These are phyloP conservation scores for Phytophthora cactorum DNA, from an alignment of 352 stramenopile species.

Conservation along the genomic window DNA sequence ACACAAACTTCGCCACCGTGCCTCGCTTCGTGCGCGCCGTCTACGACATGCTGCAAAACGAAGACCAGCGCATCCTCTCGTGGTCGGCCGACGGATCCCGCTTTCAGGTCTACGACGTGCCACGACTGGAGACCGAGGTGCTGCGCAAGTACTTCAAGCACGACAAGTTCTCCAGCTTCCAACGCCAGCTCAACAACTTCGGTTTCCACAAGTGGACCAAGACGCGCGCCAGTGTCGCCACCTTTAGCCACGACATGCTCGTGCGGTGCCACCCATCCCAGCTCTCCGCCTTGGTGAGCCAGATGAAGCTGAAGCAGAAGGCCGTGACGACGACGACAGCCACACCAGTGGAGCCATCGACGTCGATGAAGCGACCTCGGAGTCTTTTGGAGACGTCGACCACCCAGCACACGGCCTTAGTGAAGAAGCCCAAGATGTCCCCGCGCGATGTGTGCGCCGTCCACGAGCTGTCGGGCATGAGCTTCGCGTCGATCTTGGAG, in stretches of 20 bases:
- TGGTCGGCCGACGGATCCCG: constrained; percentile 61
- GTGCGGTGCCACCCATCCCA: constrained; percentile 45
- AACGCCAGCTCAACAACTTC: constrained; percentile 94
- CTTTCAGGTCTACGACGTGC: constrained; percentile 85
- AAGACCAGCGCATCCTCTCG: constrained; percentile 51
- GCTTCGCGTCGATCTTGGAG: constrained; percentile 1
- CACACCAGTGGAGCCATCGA: not conserved
- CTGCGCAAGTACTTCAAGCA: constrained; percentile 88
- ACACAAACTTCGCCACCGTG: constrained; percentile 6
- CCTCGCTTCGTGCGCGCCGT: constrained; percentile 57
- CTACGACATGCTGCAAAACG: constrained; percentile 63
- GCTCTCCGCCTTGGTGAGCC: constrained; percentile 11
- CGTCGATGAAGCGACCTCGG: constrained; percentile 12
- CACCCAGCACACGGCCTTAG: not conserved
- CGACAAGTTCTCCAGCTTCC: constrained; percentile 89
- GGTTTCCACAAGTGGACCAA: constrained; percentile 88
- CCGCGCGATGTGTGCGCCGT: constrained; percentile 13
- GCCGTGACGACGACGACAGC: not conserved
- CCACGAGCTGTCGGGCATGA: constrained; percentile 7
- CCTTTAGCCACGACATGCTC: constrained; percentile 70
- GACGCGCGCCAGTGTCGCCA: constrained; percentile 62
- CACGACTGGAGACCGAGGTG: constrained; percentile 57
- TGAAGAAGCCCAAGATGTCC: constrained; percentile 20
- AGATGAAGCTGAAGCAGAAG: constrained; percentile 21
- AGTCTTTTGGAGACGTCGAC: constrained; percentile 7